Evolutionary conservation across 306 rosid species (phyloP), one percentile per base, ranked within the genome.

Genomic region (Quercus glauca): DNA sequence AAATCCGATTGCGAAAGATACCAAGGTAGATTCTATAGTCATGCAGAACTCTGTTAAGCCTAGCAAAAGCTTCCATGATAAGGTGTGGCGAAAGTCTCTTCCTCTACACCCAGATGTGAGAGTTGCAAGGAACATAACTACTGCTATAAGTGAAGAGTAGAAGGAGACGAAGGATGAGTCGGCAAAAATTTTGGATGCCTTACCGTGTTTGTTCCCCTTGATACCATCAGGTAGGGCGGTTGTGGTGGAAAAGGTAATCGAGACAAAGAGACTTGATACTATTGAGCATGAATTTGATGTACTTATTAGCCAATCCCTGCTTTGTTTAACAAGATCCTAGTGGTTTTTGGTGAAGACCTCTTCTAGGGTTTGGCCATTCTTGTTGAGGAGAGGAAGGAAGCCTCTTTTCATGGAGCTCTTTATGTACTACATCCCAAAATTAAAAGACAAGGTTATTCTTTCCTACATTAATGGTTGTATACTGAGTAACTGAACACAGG

Each of bases 111-210:
- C 59, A 0, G 92, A 88, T 7, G 86, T 86, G 35, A 84, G 64
- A 9, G 88, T 85, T 49, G 92, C 29, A 0, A 90, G 89, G 68
- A 92, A 92, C 84, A 87, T 90, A 0, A 90, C 57, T 12, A 90
- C 28, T 5, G 90, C 64, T 1, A 83, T 74, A 2, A 86, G 83
- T 0, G 97, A 92, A 80, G 79, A 83, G 64, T 85, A 87, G 0
- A 92, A 88, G n/a, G 88, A 88, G 6, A 84, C 19, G 0, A 88
- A 63, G 0, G 91, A 83, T 0, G 85, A 55, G 3, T 81, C 71
- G 0, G 83, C 82, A 10, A 90, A 88, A 0, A 67, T 1, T 0
- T 90, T 73, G 49, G 88, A 87, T 0, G 73, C 79, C 0, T 85
- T 86, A 2, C 28, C 35, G 4, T 77, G 77, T 41, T 69, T 81